These are phyloP conservation scores for Pestalotiopsis fici DNA, from an alignment of 2,329 filamentous ascomycete species.

Conservation along the genomic window DNA sequence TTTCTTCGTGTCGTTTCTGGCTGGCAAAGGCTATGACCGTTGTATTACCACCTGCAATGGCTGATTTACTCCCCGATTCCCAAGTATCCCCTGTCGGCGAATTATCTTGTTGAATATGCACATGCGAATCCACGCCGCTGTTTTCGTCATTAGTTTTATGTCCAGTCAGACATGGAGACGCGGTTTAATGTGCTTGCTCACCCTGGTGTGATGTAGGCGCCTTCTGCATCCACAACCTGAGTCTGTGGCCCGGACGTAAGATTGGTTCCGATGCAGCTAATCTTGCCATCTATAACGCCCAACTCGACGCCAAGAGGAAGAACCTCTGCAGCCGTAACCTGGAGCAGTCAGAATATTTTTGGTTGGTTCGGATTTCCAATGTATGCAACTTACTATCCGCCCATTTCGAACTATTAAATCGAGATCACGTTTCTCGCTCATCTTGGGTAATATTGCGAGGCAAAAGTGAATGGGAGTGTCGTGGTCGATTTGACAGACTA, in stretches of 20 bases:
- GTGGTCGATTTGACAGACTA: too few species aligned
- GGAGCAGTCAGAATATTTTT: neutral
- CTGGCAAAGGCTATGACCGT: slow-evolving; percentile 50
- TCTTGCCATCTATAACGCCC: slow-evolving; percentile 46
- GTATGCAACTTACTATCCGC: slow-evolving; percentile 18
- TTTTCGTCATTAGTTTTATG: neutral
- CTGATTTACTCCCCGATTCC: slow-evolving; percentile 42
- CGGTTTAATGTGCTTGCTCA: slow-evolving; percentile 24
- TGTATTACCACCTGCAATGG: slow-evolving; percentile 50
- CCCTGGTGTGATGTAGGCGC: slow-evolving; percentile 43
- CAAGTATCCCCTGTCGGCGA: slow-evolving; percentile 43
- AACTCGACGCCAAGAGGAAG: slow-evolving; percentile 43
- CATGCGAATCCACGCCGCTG: slow-evolving; percentile 49
- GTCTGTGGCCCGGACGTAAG: slow-evolving; percentile 34
- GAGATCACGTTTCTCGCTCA: neutral
- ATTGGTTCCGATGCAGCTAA: slow-evolving; percentile 40
- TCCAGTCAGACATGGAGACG: neutral
- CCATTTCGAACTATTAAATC: slow-evolving; percentile 22
- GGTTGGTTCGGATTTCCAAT: neutral
- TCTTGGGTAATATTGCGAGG: neutral
- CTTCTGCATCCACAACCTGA: slow-evolving; percentile 42
- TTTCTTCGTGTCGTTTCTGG: slow-evolving; percentile 40
- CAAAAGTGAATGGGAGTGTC: too few species aligned
- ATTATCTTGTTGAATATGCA: slow-evolving; percentile 47
- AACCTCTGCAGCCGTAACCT: slow-evolving; percentile 48